Conservation (phyloP, 768 basidiomycete genomes). For the Mrakia blollopis region DNA sequence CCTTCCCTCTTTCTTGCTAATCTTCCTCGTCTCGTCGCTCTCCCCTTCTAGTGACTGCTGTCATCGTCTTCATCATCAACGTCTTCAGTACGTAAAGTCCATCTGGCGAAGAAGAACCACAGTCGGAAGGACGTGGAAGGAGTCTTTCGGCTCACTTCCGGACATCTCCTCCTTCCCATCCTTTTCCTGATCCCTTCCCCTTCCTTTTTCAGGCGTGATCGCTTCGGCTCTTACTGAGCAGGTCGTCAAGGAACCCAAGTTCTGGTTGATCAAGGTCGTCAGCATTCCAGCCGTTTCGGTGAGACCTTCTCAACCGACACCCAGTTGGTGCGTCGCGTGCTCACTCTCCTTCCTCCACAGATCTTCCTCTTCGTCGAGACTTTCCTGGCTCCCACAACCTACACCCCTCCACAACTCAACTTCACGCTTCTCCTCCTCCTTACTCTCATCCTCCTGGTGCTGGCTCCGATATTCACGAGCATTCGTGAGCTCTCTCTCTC, state of each 20-base stretch:
- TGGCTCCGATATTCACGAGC: constrained; percentile 22
- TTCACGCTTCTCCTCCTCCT: constrained; percentile 22
- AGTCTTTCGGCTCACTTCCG: background rate
- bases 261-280: constrained; percentile 27
- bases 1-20: too few species aligned
- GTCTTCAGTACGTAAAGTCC: constrained; percentile 31
- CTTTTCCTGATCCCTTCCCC: background rate
- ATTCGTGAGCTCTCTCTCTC: constrained; percentile 14
- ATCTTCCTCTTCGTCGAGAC: constrained; percentile 15
- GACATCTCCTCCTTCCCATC: background rate
- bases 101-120: background rate
- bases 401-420: constrained; percentile 24
- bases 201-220: constrained; percentile 11
- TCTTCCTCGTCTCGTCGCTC: too few species aligned
- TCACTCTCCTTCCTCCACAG: background rate
- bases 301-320: background rate
- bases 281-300: constrained; percentile 12
- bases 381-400: background rate
- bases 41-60: background rate
- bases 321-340: background rate
- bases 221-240: constrained; percentile 13
- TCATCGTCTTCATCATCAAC: constrained; percentile 27
- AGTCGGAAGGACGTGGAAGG: background rate
- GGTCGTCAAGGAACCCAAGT: constrained; percentile 23
- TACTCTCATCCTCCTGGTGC: constrained; percentile 28